phyloP scores from a whole-genome alignment of 176 grass and related monocot genomes.

The Musa troglodytarum region DNA sequence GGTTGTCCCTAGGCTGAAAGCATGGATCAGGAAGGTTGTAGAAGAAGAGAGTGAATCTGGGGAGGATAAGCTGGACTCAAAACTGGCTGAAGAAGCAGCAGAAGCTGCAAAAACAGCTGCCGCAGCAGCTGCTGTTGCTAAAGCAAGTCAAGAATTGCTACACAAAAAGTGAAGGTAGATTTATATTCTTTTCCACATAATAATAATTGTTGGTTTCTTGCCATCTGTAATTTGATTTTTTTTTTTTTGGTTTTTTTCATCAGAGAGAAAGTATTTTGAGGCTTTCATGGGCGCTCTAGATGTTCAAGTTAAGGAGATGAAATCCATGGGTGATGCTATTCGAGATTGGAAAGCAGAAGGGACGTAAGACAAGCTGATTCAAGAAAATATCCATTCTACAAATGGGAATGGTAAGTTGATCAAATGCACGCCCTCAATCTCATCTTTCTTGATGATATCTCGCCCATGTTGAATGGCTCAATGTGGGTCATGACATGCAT shows the following conservation, averaged over 20 bases:
- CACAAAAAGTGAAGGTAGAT: slow-evolving; percentile 71
- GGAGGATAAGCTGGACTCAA: slow-evolving; percentile 36
- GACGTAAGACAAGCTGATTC: slow-evolving; percentile 31
- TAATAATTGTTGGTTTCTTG: too few species aligned
- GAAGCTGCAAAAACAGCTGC: slow-evolving; percentile 64
- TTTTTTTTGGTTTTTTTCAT: not conserved
- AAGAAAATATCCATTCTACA: slow-evolving; percentile 37
- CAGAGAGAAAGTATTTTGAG: slow-evolving; percentile 70
- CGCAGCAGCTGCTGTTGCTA: slow-evolving; percentile 55
- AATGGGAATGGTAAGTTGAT: slow-evolving; percentile 62
- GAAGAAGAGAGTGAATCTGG: slow-evolving; percentile 59
- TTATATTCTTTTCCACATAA: not conserved
- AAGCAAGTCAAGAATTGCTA: slow-evolving; percentile 70
- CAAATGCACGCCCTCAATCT: not conserved
- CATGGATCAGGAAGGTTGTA: slow-evolving; percentile 57
- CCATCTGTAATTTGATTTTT: too few species aligned
- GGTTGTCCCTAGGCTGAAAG: slow-evolving; percentile 51
- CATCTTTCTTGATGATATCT: not conserved
- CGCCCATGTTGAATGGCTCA: not conserved
- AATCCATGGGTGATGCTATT: slow-evolving; percentile 60
- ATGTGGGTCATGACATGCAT: not conserved
- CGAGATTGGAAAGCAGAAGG: slow-evolving; percentile 32
- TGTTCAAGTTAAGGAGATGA: slow-evolving; percentile 70
- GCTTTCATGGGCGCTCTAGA: slow-evolving; percentile 61
- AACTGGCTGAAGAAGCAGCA: slow-evolving; percentile 60